Evolutionary conservation across 495 filamentous ascomycete species (phyloP), one percentile per base, ranked within the genome.

Genomic region (Copromyces sp.): DNA sequence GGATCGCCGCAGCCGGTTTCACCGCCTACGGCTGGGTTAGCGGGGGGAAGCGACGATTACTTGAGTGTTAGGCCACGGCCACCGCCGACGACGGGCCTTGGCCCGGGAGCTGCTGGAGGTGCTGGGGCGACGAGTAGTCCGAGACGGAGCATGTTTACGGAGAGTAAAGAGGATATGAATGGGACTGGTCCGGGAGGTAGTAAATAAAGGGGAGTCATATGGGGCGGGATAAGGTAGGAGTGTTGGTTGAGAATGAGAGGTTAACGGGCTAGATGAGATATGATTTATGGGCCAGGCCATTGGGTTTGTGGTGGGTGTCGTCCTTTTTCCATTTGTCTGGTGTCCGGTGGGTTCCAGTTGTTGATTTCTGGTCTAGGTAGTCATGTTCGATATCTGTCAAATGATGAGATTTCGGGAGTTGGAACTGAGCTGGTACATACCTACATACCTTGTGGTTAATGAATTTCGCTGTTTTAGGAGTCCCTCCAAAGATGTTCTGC

Each of bases 71-170:
- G 68, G 72, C 70, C 73, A 44, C 47, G 71, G 41, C 73, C 71
- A 16, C 71, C 75, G 16, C 47, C 74, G 12, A 71, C 70, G 42
- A 11, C 40, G 35, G 35, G 35, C 0, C 70, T 68, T 7, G 37
- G 41, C 41, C 20, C 68, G 44, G 69, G 12, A 4, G 44, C 72
- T 39, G 45, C 40, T 39, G 72, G 53, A 68, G 71, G 61, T 32
- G 32, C 8, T 68, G 41, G 71, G 53, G 53, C 61, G 29, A 41
- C 68, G 32, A 68, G 59, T 39, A 75, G 70, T 59, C 71, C 68
- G 70, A 72, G 73, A 59, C 71, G 47, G 70, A 74, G 74, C 61
- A 68, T 75, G n/a, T 76, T 76, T 29, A 65, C 47, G 32, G 75
- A 76, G 71, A 71, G 73, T 59, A 71, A 29, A 16, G 71, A 73